These are phyloP conservation scores for Eucalyptus marginata DNA, from an alignment of 345 rosid genomes.

Conservation along the genomic window DNA sequence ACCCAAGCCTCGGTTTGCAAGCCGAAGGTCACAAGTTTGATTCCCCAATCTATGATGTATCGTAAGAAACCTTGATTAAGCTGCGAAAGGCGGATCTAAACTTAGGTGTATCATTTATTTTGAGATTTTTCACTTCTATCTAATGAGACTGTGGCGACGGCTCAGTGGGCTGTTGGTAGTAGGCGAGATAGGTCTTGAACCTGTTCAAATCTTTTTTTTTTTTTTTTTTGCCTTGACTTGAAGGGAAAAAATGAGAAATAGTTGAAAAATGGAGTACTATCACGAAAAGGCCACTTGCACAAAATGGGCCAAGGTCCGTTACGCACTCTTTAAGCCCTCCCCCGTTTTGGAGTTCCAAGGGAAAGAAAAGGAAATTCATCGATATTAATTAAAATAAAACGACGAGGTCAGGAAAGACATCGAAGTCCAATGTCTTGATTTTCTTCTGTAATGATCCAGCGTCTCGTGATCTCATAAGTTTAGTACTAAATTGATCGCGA, in stretches of 20 bases:
- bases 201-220: background rate
- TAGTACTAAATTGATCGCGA: accelerated
- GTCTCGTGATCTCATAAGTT: background rate
- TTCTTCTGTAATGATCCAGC: background rate
- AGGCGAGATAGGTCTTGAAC: background rate
- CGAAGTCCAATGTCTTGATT: no score
- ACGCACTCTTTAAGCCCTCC: background rate
- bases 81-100: accelerated
- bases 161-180: background rate
- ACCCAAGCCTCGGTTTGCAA: background rate
- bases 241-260: background rate
- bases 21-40: background rate
- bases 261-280: background rate
- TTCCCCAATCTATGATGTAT: background rate
- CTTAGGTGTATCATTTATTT: no score
- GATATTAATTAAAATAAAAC: background rate
- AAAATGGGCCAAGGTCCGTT: background rate
- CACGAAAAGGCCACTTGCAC: background rate
- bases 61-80: background rate
- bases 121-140: background rate
- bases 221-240: background rate
- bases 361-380: background rate
- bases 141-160: accelerated
- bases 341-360: background rate
- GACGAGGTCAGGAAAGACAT: background rate